A percentile compares a stretch with the other conserved stretches of the same genome.
Conservation (phyloP, 106 monocot genomes). For the Dendrobium nobile region DNA sequence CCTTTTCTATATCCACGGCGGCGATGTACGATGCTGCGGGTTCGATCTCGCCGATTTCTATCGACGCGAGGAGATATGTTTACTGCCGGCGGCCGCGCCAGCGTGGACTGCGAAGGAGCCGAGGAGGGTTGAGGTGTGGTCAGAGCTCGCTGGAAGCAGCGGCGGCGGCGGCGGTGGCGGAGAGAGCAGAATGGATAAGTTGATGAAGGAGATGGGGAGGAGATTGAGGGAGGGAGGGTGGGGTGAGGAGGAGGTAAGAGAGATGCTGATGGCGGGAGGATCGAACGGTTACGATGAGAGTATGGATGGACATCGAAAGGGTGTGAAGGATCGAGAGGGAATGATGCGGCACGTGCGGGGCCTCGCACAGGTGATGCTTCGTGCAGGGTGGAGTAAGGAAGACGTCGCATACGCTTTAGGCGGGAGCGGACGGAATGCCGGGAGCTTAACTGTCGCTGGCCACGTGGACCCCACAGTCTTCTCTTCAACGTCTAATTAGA, state of each 20-base stretch:
- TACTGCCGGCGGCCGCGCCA: neutral
- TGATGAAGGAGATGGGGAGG: slow-evolving; percentile 12
- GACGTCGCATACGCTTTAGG: slow-evolving; percentile 47
- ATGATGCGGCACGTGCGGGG: slow-evolving; percentile 35
- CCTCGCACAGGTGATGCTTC: slow-evolving; percentile 29
- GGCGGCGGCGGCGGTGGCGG: neutral
- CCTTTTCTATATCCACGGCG: neutral
- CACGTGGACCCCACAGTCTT: too few relatives aligned
- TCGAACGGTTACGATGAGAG: slow-evolving; percentile 8
- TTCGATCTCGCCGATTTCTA: slow-evolving; percentile 3
- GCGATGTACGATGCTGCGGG: neutral
- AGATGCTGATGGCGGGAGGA: slow-evolving; percentile 17
- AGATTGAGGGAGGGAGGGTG: slow-evolving; percentile 47
- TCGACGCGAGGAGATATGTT: neutral
- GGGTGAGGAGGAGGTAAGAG: slow-evolving; percentile 48
- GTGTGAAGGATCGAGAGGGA: slow-evolving; percentile 11
- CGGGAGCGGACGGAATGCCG: neutral
- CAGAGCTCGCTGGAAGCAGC: neutral
- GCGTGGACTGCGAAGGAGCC: slow-evolving; percentile 4
- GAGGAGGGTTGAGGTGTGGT: slow-evolving; percentile 4
- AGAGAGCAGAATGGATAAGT: neutral
- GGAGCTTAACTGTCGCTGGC: too few relatives aligned
- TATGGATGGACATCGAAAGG: slow-evolving; percentile 16
- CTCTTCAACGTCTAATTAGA: too few relatives aligned
- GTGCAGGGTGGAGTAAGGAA: slow-evolving; percentile 49